Evolutionary conservation across 2,329 filamentous ascomycete genomes (phyloP).

Genomic region (Fusarium sp.): DNA sequence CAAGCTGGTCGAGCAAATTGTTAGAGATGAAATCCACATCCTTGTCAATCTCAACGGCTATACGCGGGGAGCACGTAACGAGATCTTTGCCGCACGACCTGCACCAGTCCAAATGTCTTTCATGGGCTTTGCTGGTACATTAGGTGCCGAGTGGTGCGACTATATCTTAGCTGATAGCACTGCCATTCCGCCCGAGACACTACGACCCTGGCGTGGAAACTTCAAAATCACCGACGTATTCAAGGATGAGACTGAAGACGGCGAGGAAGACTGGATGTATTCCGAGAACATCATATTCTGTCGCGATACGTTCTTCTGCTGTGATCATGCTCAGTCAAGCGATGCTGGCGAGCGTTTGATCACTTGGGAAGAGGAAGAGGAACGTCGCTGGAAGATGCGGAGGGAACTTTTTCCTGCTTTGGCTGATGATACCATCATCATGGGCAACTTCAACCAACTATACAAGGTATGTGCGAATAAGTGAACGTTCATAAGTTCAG

Average conservation of each 20-base stretch:
- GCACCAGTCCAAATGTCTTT: slow-evolving; percentile 99
- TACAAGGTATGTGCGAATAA: slow-evolving; percentile 80
- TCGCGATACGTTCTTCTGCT: slow-evolving; percentile 96
- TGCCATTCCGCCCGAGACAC: slow-evolving; percentile 83
- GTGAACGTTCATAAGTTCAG: neutral
- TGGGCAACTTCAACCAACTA: slow-evolving; percentile 98
- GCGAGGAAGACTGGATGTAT: slow-evolving; percentile 89
- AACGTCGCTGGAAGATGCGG: slow-evolving; percentile 89
- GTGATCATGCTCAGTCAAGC: slow-evolving; percentile 93
- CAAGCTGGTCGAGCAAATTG: slow-evolving; percentile 85
- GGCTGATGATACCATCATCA: slow-evolving; percentile 85
- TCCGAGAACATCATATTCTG: slow-evolving; percentile 97
- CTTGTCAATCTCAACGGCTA: slow-evolving; percentile 98
- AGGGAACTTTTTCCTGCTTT: slow-evolving; percentile 90
- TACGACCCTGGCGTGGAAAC: slow-evolving; percentile 84
- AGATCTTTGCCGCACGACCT: slow-evolving; percentile 94
- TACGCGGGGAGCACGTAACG: slow-evolving; percentile 94
- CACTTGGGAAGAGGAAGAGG: slow-evolving; percentile 87
- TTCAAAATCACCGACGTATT: slow-evolving; percentile 79
- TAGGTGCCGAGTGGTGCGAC: slow-evolving; percentile 98
- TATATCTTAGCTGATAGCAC: slow-evolving; percentile 93
- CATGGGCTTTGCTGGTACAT: slow-evolving; percentile 97
- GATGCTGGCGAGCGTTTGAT: slow-evolving; percentile 75
- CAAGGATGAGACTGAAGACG: slow-evolving; percentile 74
- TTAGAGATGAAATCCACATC: slow-evolving; percentile 90